Evolutionary conservation across 2,329 filamentous ascomycete genomes (phyloP).

Genomic region (Pyrenochaeta sp.): DNA sequence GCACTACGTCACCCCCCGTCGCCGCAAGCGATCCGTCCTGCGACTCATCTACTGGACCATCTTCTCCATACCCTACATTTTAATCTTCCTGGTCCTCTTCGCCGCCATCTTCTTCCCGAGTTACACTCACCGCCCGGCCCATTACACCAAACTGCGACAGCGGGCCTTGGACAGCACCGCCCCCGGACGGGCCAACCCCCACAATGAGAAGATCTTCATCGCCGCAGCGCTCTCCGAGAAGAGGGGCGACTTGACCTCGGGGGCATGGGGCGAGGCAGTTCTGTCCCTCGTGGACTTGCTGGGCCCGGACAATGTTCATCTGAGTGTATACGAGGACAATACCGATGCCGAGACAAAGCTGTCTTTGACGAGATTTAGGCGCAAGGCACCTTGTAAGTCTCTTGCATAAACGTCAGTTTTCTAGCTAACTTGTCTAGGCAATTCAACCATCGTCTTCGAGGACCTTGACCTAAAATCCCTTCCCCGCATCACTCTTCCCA

Average conservation of each 20-base stretch:
- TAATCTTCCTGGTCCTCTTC: constrained; percentile 50
- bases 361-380: constrained; percentile 63
- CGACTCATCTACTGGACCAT: constrained; percentile 41
- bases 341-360: constrained; percentile 63
- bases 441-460: constrained; percentile 63
- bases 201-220: constrained; percentile 75
- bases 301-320: constrained; percentile 71
- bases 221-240: constrained; percentile 74
- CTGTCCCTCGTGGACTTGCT: constrained; percentile 69
- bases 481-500: constrained; percentile 67
- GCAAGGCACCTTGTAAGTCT: constrained; percentile 54
- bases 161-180: constrained; percentile 31
- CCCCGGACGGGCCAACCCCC: constrained; percentile 57
- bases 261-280: constrained; percentile 69
- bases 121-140: constrained; percentile 62
- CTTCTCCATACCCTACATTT: constrained; percentile 42
- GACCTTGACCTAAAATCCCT: constrained; percentile 65
- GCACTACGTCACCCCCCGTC: constrained; percentile 43
- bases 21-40: constrained; percentile 39
- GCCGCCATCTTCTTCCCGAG: constrained; percentile 62
- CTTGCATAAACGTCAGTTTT: not conserved
- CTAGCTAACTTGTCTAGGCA: constrained; percentile 46
- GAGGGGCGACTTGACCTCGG: constrained; percentile 65
- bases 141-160: constrained; percentile 57
- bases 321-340: constrained; percentile 78